A percentile compares a stretch with the other conserved stretches of the same genome.
These are phyloP conservation scores for Fragaria ananassa DNA, from an alignment of 306 rosid genomes.

Conservation along the genomic window DNA sequence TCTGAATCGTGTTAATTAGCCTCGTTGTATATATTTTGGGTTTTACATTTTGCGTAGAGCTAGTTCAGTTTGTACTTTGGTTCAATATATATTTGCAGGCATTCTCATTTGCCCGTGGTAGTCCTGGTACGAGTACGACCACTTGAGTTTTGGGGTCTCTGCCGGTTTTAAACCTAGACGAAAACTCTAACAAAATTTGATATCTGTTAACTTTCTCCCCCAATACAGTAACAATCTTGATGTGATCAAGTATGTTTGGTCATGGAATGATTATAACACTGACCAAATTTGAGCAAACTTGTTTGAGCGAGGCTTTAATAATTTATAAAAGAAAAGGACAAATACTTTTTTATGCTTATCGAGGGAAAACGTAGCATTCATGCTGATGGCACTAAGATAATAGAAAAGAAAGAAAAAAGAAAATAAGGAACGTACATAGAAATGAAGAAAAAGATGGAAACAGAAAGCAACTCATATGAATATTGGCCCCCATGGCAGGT, in stretches of 20 bases:
- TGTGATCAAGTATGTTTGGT: not conserved
- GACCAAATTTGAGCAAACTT: not conserved
- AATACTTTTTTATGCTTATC: conserved; percentile 38
- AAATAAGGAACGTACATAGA: conserved; percentile 15
- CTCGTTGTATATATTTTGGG: too few species aligned
- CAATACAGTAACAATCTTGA: not conserved
- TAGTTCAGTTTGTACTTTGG: too few species aligned
- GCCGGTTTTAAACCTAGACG: too few species aligned
- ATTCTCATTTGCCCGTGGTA: too few species aligned
- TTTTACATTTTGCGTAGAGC: too few species aligned
- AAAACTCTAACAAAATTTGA: too few species aligned
- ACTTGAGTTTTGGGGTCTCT: too few species aligned
- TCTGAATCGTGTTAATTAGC: too few species aligned
- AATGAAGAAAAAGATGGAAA: conserved; percentile 43
- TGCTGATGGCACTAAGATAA: conserved; percentile 17
- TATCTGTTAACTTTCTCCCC: not conserved
- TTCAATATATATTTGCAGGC: too few species aligned
- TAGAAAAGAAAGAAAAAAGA: not conserved
- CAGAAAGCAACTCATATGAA: conserved; percentile 52
- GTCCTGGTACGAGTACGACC: too few species aligned
- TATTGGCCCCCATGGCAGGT: conserved; percentile 56
- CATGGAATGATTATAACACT: not conserved
- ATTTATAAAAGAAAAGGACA: not conserved
- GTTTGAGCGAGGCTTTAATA: not conserved
- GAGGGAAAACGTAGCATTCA: conserved; percentile 24